Conservation (phyloP, 2,329 filamentous ascomycete genomes). For the Phialocephala sp. region DNA sequence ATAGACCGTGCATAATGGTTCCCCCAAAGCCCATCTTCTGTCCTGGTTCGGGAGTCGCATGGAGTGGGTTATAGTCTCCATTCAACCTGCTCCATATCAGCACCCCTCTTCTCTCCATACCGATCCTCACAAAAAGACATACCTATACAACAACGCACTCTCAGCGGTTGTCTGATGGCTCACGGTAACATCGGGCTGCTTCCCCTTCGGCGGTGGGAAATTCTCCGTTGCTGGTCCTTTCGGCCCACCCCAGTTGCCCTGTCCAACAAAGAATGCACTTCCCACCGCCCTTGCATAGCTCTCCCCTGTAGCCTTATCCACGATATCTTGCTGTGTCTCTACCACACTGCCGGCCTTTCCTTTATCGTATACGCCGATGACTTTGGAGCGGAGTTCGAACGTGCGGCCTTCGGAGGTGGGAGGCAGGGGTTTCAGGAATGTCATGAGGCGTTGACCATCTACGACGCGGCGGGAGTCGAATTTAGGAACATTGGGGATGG, state of each 20-base stretch:
- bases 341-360: slow-evolving; percentile 72
- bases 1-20: slow-evolving; percentile 87
- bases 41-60: slow-evolving; percentile 84
- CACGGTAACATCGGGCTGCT: slow-evolving; percentile 72
- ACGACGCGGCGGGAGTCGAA: slow-evolving; percentile 67
- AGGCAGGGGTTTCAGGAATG: slow-evolving; percentile 68
- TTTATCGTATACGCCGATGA: slow-evolving; percentile 75
- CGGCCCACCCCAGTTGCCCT: slow-evolving; percentile 83
- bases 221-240: slow-evolving; percentile 83
- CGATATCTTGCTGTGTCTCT: slow-evolving; percentile 68
- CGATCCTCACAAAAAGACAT: slow-evolving; percentile 35
- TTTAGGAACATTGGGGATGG: slow-evolving; percentile 69
- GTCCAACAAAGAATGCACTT: slow-evolving; percentile 70
- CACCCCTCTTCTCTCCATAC: background rate
- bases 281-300: slow-evolving; percentile 65
- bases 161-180: slow-evolving; percentile 73
- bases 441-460: slow-evolving; percentile 70
- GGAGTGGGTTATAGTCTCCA: slow-evolving; percentile 93
- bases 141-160: slow-evolving; percentile 76
- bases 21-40: slow-evolving; percentile 91
- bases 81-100: slow-evolving; percentile 70
- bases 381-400: slow-evolving; percentile 68
- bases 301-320: slow-evolving; percentile 65
- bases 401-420: slow-evolving; percentile 62
- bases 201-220: slow-evolving; percentile 76